Evolutionary conservation across 441 rosid species (phyloP).

Genomic region (Jatropha podagrica): DNA sequence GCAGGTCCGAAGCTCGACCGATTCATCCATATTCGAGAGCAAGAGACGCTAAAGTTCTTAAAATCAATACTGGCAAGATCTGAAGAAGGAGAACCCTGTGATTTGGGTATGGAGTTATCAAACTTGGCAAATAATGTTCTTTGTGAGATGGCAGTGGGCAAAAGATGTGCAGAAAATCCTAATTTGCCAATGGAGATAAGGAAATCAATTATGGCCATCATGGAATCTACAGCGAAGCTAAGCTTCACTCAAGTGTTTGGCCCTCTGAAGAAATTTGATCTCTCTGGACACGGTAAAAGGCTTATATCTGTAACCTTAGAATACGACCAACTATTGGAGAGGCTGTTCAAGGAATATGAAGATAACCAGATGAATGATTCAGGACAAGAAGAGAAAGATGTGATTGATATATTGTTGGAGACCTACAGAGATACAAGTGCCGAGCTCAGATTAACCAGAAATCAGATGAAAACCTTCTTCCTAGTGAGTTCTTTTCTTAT

Average conservation of each 20-base stretch:
- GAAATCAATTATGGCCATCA: background rate
- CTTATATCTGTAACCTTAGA: constrained; percentile 1
- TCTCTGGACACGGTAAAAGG: constrained; percentile 18
- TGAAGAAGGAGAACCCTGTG: background rate
- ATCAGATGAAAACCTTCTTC: constrained; percentile 17
- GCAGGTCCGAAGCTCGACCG: constrained; percentile 10
- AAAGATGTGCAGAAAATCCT: constrained; percentile 15
- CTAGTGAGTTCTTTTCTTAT: constrained; percentile 1
- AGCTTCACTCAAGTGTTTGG: constrained; percentile 16
- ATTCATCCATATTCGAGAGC: constrained; percentile 15
- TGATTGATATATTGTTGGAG: constrained; percentile 10
- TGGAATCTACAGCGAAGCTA: constrained; percentile 15
- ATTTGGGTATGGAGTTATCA: constrained; percentile 7
- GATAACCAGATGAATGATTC: background rate
- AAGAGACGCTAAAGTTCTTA: background rate
- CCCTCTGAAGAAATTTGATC: constrained; percentile 17
- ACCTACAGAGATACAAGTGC: background rate
- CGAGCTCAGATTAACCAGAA: constrained; percentile 18
- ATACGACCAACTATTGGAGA: constrained; percentile 15
- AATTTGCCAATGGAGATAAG: constrained; percentile 8
- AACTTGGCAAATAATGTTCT: constrained; percentile 16
- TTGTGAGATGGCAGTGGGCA: constrained; percentile 20
- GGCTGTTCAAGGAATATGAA: constrained; percentile 17
- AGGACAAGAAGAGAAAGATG: constrained; percentile 7
- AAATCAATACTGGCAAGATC: background rate